Conservation (phyloP, 78 protist species). For the Dictyostelium firmibasis region DNA sequence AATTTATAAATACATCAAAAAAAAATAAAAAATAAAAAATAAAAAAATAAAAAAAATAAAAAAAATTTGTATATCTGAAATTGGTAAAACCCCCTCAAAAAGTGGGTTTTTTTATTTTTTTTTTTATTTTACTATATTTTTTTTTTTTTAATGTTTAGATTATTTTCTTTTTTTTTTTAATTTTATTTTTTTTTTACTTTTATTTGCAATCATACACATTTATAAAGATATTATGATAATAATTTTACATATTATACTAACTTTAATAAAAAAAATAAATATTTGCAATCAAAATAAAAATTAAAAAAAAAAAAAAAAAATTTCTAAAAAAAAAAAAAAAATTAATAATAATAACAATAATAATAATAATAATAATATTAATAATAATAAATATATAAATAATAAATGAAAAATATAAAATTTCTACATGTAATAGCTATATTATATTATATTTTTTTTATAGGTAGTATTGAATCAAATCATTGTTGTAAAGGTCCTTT, state of each 20-base stretch:
- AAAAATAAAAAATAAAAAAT: no score
- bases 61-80: not conserved
- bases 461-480: not conserved
- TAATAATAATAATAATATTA: no score
- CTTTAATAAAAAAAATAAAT: not conserved
- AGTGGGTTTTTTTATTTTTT: not conserved
- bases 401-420: not conserved
- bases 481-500: not conserved
- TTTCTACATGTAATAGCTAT: no score
- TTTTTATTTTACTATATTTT: no score
- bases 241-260: no score
- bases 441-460: no score
- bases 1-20: not conserved
- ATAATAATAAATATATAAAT: no score
- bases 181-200: not conserved
- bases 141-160: not conserved
- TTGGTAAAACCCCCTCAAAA: not conserved
- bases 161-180: not conserved
- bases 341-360: no score
- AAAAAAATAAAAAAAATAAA: not conserved
- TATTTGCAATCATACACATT: not conserved
- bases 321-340: no score
- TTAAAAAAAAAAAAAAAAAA: not conserved
- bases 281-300: not conserved
- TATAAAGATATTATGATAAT: not conserved